These are phyloP conservation scores for Lachancea nothofagi DNA, from an alignment of 805 yeast genomes.

Conservation along the genomic window DNA sequence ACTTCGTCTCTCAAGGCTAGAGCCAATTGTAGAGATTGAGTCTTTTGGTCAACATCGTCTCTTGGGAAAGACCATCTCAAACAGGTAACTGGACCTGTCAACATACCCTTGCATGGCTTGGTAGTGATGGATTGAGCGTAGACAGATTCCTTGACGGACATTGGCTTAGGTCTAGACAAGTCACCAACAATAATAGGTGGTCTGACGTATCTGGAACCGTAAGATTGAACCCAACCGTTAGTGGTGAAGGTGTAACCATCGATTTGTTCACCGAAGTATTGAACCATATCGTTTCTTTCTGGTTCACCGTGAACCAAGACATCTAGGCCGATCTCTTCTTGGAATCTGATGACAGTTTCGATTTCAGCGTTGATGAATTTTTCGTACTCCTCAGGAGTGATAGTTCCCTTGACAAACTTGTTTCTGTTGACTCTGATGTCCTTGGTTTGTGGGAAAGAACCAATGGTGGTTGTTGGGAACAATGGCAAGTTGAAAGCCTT, in stretches of 20 bases:
- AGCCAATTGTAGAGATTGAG: conserved; percentile 94
- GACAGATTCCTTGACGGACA: conserved; percentile 98
- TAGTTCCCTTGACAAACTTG: conserved; percentile 95
- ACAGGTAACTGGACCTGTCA: conserved; percentile 99
- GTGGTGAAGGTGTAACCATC: conserved; percentile 97
- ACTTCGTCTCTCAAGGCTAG: conserved; percentile 98
- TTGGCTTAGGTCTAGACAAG: conserved; percentile 95
- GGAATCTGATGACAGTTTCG: conserved; percentile 94
- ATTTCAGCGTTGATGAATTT: conserved; percentile 95
- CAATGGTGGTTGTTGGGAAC: conserved; percentile 99
- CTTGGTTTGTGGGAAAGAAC: conserved; percentile 99
- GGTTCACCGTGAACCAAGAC: conserved; percentile 99
- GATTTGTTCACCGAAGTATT: conserved; percentile 98
- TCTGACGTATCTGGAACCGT: conserved; percentile 99
- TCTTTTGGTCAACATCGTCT: conserved; percentile 89
- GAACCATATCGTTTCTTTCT: conserved; percentile 99
- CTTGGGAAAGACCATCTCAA: conserved; percentile 99
- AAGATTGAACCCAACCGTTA: conserved; percentile 99
- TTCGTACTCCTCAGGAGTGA: conserved; percentile 93
- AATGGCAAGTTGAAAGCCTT: conserved; percentile 85
- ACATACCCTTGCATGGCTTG: conserved; percentile 99
- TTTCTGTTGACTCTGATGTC: conserved; percentile 98
- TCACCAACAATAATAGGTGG: conserved; percentile 99
- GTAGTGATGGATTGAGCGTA: conserved; percentile 95
- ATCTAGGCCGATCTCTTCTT: conserved; percentile 97